Base-by-base conservation (phyloP, 2,329 filamentous ascomycete species). In the Aspergillus aculeatinus region DNA sequence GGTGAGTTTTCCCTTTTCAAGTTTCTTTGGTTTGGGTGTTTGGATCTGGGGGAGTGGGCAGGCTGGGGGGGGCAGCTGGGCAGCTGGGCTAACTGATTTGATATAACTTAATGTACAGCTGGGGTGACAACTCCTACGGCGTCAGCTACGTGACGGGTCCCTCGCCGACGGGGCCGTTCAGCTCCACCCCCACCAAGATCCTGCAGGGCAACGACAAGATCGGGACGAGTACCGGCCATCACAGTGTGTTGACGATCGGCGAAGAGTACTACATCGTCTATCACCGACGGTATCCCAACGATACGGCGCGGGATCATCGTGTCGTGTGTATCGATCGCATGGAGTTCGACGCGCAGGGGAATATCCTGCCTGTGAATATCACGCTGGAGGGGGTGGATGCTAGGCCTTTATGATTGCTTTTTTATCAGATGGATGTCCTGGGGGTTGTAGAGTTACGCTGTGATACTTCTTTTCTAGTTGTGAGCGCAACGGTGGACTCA, bases 321-420 rank as follows among this genome's bases (percentile, higher is more conserved):
- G 75, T 79, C 16, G 68, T 79, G 2, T 79, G 79, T 35, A 81
- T 82, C 55, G 81, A 83, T 65, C 75, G 79, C 16, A 79, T 83
- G 74, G 73, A 77, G 61, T 82, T 83, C 62, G 74, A 79, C 60
- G 71, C 72, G 1, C 69, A 78, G 33, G 79, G 77, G 19, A 78
- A 74, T 42, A 81, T 82, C 47, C 65, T 72, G 49, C 74, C 74
- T 0, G 71, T 83, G 4, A 70, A 67, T 47, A 82, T 83, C 54
- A 74, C 72, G 1, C 62, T 48, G 0, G 67, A 70, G 39, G 69
- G 72, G 2, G 71, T 73, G 0, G 55, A 67, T n/a, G 67, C 60
- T 14, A 60, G 63, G 21, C 56, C 60, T 19, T 54, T 68, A 51
- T 57, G 33, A n/a, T 54, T 29, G 51, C 2, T 5, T 5, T 7